Conservation (phyloP, 441 rosid species). For the Erodium trifolium region DNA sequence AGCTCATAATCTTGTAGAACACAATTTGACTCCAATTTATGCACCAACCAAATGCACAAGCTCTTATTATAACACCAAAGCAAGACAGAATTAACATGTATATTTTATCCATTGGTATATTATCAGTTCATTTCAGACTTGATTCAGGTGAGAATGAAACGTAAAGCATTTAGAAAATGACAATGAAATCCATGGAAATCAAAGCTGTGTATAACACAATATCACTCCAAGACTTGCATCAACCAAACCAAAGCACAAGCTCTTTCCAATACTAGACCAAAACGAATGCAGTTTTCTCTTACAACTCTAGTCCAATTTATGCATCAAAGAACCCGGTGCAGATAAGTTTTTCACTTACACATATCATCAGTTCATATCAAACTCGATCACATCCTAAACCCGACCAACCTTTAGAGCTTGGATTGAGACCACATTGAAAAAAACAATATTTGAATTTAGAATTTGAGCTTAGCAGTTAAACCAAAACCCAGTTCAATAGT, state of each 20-base stretch:
- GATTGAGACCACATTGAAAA: no score
- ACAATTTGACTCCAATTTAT: no score
- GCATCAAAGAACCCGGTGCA: no score
- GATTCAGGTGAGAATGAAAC: background rate
- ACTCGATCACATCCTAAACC: background rate
- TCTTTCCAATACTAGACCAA: background rate
- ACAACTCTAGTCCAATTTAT: background rate
- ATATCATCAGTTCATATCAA: background rate
- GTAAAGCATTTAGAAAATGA: background rate
- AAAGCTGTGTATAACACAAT: background rate
- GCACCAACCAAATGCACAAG: background rate
- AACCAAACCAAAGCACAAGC: background rate
- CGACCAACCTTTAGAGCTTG: no score
- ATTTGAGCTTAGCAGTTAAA: no score
- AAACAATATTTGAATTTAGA: no score
- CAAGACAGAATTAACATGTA: background rate
- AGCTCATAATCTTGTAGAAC: no score
- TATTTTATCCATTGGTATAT: background rate
- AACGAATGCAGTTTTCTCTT: no score
- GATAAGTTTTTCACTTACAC: background rate
- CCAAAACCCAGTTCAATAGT: no score
- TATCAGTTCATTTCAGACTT: background rate
- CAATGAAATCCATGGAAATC: background rate
- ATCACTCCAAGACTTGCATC: no score
- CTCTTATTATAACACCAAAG: background rate